Evolutionary conservation across 768 basidiomycete species (phyloP).

Genomic region (Ephemerocybe angulata): DNA sequence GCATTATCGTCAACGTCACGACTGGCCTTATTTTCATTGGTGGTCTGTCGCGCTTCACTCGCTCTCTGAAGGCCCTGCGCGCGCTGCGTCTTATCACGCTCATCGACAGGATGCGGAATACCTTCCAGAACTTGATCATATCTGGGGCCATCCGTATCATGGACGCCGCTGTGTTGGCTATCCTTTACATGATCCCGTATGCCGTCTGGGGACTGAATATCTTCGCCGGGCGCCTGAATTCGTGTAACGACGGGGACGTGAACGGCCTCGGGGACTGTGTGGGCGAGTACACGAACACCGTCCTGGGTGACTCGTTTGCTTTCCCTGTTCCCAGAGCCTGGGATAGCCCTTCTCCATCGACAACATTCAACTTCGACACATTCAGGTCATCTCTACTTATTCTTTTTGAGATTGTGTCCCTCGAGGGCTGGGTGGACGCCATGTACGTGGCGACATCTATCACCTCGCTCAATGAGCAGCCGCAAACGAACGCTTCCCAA

Average conservation of each 20-base stretch:
- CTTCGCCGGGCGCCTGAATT: constrained; percentile 79
- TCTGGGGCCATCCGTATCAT: constrained; percentile 81
- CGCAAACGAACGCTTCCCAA: constrained; percentile 66
- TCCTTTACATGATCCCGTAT: constrained; percentile 89
- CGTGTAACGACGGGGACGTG: constrained; percentile 70
- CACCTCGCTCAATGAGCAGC: constrained; percentile 65
- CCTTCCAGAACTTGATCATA: constrained; percentile 84
- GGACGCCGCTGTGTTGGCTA: constrained; percentile 85
- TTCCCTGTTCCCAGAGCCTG: constrained; percentile 85
- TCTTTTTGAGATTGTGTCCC: constrained; percentile 91
- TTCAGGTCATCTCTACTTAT: constrained; percentile 84
- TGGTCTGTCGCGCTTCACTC: constrained; percentile 75
- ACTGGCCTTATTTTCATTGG: constrained; percentile 73
- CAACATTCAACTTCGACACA: constrained; percentile 84
- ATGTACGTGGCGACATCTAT: constrained; percentile 80
- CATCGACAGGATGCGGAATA: constrained; percentile 79
- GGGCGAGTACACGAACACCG: constrained; percentile 66
- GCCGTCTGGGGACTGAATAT: constrained; percentile 94
- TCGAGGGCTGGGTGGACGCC: constrained; percentile 97
- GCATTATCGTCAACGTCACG: constrained; percentile 70
- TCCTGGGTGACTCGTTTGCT: constrained; percentile 57
- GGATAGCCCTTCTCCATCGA: constrained; percentile 80
- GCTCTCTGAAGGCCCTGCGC: constrained; percentile 83
- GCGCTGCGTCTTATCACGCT: constrained; percentile 89
- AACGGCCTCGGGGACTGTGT: constrained; percentile 62